Evolutionary conservation across 805 yeast genomes (phyloP), one percentile per base, ranked within the genome.

Genomic region (Scheffersomyces stipitis): DNA sequence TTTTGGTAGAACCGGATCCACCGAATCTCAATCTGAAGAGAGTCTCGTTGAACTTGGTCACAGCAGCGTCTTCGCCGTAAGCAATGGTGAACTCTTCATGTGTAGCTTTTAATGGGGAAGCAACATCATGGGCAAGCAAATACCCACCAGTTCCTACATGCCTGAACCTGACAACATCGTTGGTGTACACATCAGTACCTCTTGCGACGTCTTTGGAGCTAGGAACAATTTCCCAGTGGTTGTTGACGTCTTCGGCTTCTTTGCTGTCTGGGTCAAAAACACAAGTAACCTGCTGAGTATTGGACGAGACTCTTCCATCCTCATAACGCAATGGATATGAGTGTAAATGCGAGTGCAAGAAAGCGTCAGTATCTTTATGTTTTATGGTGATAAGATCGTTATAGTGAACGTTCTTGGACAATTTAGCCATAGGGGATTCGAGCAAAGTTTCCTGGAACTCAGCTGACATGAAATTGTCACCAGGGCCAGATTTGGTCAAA

Each of bases 231-330:
- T 86, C 79, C 98, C 98, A 93, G 49, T 85, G 77, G 58, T 87
- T 86, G 66, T 87, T 86, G 5, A 55, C 44, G 44, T 81, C 89
- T 10, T 62, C 66, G 1, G 49, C 41, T 17, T 48, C 61, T 1
- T 37, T 41, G 20, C 44, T 49, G n/a, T 55, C 36, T 17, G 68
- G 75, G 33, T 69, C 70, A 40, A 69, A 63, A 20, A 68, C 61
- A 51, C 86, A 83, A 3, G 97, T 89, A 31, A 93, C 96, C 66
- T 90, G 96, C 69, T 93, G 98, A 41, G 93, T 89, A 60, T 86
- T 83, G 5, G 97, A 88, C 1, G 96, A 89, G 34, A 93, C 73
- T 66, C 99, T 82, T 7, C 98, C 98, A 60, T 93, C 97, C 42
- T 90, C 96, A 55, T 93, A 93, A 58, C 98, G 83, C 49, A 89